These are phyloP conservation scores for Eucommia ulmoides DNA, from an alignment of 257 asterid genomes.

Conservation along the genomic window DNA sequence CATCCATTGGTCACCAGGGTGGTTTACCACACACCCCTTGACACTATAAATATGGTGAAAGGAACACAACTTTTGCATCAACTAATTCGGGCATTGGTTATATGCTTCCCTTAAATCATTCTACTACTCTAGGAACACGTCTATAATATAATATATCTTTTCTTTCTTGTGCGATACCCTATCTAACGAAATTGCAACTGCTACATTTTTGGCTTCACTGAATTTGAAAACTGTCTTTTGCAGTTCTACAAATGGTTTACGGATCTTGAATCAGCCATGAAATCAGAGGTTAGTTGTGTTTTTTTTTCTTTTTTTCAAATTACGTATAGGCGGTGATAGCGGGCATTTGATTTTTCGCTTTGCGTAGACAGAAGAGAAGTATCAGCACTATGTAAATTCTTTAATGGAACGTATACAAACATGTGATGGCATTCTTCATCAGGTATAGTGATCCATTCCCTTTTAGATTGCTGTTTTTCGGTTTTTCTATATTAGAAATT, in stretches of 20 bases:
- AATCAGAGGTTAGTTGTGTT: slow-evolving; percentile 71
- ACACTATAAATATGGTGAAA: not conserved
- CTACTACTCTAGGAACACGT: not conserved
- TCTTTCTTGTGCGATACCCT: not conserved
- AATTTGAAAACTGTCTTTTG: slow-evolving; percentile 11
- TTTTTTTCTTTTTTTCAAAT: no score
- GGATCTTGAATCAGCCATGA: slow-evolving; percentile 98
- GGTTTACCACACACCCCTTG: no score
- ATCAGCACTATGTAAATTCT: slow-evolving; percentile 91
- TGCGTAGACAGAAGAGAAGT: slow-evolving; percentile 85
- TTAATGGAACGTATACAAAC: slow-evolving; percentile 82
- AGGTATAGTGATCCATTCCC: slow-evolving; percentile 32
- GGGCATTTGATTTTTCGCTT: slow-evolving; percentile 12
- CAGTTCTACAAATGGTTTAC: slow-evolving; percentile 98
- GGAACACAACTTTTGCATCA: no score
- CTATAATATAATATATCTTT: not conserved
- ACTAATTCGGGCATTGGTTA: no score
- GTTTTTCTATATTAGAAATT: slow-evolving; percentile 1
- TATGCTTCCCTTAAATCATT: no score
- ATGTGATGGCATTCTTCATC: slow-evolving; percentile 82
- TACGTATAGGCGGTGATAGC: no score
- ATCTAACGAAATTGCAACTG: not conserved
- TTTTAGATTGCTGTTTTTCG: slow-evolving; percentile 1
- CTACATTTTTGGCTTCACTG: not conserved
- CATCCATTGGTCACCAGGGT: no score